phyloP scores from a whole-genome alignment of 345 rosid genomes.

The Aquilaria malaccensis region DNA sequence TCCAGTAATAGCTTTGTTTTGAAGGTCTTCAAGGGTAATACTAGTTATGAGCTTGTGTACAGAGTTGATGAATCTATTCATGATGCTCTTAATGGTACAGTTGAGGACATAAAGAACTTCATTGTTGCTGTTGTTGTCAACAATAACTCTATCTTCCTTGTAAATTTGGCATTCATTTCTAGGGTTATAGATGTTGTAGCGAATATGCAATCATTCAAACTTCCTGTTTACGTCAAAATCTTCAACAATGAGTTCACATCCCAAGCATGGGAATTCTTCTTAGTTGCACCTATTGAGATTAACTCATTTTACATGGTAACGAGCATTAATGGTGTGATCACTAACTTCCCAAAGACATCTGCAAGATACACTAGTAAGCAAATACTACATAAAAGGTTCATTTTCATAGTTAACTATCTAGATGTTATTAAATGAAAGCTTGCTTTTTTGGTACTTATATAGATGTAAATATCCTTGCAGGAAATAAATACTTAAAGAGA shows the following conservation, averaged over 20 bases:
- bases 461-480: constrained; percentile 27
- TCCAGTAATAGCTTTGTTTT: constrained; percentile 76
- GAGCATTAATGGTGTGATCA: constrained; percentile 54
- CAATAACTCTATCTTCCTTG: constrained; percentile 49
- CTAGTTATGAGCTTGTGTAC: constrained; percentile 54
- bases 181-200: constrained; percentile 34
- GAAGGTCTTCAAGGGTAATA: constrained; percentile 40
- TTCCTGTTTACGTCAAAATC: constrained; percentile 54
- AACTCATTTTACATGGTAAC: constrained; percentile 30
- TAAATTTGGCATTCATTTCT: constrained; percentile 16
- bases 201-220: constrained; percentile 38
- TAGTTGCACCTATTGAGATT: constrained; percentile 71
- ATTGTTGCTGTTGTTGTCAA: constrained; percentile 54
- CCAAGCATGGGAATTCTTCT: constrained; percentile 85
- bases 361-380: constrained; percentile 72
- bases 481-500: constrained; percentile 38
- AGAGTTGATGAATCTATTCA: constrained; percentile 53
- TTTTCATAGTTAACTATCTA: not conserved
- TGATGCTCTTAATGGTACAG: constrained; percentile 37
- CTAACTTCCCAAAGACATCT: constrained; percentile 84
- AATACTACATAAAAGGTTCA: not conserved
- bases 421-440: not conserved
- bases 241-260: constrained; percentile 85
- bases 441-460: too few species aligned
- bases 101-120: constrained; percentile 56